A percentile compares a stretch with the other conserved stretches of the same genome.
phyloP scores from a whole-genome alignment of 345 rosid genomes.

The Salix udensis region DNA sequence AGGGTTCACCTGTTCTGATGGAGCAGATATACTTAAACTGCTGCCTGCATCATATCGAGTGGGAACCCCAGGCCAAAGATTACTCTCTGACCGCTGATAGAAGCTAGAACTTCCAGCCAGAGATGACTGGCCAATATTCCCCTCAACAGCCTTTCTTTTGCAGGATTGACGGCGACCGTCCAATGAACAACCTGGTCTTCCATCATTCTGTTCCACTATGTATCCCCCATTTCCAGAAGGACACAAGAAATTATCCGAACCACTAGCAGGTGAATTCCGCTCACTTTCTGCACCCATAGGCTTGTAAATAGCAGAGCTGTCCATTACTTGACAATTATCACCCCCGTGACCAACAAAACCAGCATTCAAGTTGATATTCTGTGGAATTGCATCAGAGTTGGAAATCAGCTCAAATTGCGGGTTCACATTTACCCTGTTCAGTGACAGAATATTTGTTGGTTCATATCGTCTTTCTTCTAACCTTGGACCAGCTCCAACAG shows the following conservation, averaged over 20 bases:
- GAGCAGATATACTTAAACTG: conserved; percentile 35
- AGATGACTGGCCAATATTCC: conserved; percentile 60
- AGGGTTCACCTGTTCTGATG: conserved; percentile 44
- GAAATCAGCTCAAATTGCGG: conserved; percentile 44
- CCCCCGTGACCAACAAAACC: conserved; percentile 47
- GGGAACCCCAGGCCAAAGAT: conserved; percentile 42
- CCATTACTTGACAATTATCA: conserved; percentile 38
- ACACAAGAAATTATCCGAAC: conserved; percentile 31
- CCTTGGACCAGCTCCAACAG: conserved; percentile 30
- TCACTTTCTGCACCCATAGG: conserved; percentile 35
- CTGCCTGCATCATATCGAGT: conserved; percentile 30
- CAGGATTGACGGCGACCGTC: conserved; percentile 58
- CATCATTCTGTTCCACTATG: conserved; percentile 32
- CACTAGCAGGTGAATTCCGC: conserved; percentile 24
- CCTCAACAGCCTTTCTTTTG: conserved; percentile 79
- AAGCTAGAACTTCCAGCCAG: conserved; percentile 47
- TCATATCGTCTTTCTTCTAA: conserved; percentile 46
- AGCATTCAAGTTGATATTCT: conserved; percentile 56
- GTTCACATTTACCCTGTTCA: conserved; percentile 35
- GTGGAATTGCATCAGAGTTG: conserved; percentile 30
- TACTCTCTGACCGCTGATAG: conserved; percentile 50
- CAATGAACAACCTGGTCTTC: conserved; percentile 42
- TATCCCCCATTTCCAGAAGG: conserved; percentile 45
- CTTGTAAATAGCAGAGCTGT: conserved; percentile 36
- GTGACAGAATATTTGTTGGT: conserved; percentile 22